Base-by-base conservation (phyloP, 257 asterid species). In the Solanum etuberosum region DNA sequence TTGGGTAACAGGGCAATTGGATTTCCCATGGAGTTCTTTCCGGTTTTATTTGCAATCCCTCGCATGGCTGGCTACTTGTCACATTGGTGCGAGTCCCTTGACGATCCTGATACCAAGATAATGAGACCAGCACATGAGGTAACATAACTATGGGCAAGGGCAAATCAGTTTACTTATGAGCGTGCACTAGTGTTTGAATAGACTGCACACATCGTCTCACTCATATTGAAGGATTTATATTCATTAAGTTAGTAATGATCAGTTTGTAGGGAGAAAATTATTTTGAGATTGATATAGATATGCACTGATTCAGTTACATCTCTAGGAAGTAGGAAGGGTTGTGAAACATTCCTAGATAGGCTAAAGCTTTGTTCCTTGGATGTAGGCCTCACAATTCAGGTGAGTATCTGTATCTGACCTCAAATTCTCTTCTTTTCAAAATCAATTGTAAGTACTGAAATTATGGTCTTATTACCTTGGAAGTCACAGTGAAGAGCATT, bases 1-100 rank as follows among this genome's bases (percentile, higher is more conserved):
- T 42, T 87, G 67, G 38, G 10, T 42, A 65, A 87, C 93, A 96
- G 99, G 95, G 98, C 99, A 37, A 97, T 95, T 92, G 99, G 98
- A 20, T 97, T 97, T 68, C 98, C 99, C 5, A 92, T 98, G 1
- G 99, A 97, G 92, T 97, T 97, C 95, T 97, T 97, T 65, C 96
- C 99, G 2, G 98, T 97, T 87, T 82, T 97, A 89, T 95, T 97
- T 85, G 99, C 99, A 29, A 92, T 94, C 86, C 99, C 99, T 67
- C 95, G 99, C 14, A 97, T 97, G 99, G 99, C 98, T 73, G 99
- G 99, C 43, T 97, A 95, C 89, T 90, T 97, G n/a, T n/a, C 99
- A 88, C 99, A 96, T 91, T 96, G 99, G 99, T 92, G 97, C 13
- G 99, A 96, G 89, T 96, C 99, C 82, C 92, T 96, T 38, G 99